These are phyloP conservation scores for Flaveria sonorensis DNA, from an alignment of 129 eudicot species.

Conservation along the genomic window DNA sequence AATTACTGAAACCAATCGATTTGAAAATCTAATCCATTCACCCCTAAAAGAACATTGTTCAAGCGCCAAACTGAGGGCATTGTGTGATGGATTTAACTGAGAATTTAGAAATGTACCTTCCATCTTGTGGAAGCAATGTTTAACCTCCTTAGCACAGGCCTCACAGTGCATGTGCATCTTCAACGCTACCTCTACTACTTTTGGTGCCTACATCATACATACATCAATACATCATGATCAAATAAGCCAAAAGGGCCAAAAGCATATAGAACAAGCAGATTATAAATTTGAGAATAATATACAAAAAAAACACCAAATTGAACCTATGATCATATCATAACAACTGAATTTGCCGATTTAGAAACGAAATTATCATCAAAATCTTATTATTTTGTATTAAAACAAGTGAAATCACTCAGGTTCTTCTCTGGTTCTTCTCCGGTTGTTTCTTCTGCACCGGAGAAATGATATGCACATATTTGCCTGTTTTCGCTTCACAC, in stretches of 20 bases:
- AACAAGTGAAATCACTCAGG: slow-evolving; percentile 34
- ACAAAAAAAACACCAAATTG: not conserved
- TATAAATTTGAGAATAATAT: not conserved
- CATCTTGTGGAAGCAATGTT: slow-evolving; percentile 55
- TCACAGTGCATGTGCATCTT: slow-evolving; percentile 72
- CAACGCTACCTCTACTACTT: slow-evolving; percentile 52
- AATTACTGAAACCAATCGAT: too few species aligned
- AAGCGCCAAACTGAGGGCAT: not conserved
- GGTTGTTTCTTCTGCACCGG: slow-evolving; percentile 47
- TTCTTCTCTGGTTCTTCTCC: slow-evolving; percentile 44
- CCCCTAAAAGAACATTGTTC: not conserved
- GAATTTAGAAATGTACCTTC: slow-evolving; percentile 41
- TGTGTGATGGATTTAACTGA: not conserved
- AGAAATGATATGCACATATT: slow-evolving; percentile 67
- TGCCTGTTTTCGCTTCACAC: slow-evolving; percentile 54
- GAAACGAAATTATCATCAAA: not conserved
- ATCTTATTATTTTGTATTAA: not conserved
- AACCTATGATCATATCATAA: not conserved
- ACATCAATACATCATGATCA: slow-evolving; percentile 14
- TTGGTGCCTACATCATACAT: slow-evolving; percentile 35
- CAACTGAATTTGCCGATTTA: not conserved
- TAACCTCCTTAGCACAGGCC: slow-evolving; percentile 68
- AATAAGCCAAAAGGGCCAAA: not conserved
- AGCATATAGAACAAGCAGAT: slow-evolving; percentile 12
- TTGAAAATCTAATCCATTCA: not conserved